phyloP scores from a whole-genome alignment of 371 early-diverging fungal species.

The Sporodiniella umbellata region DNA sequence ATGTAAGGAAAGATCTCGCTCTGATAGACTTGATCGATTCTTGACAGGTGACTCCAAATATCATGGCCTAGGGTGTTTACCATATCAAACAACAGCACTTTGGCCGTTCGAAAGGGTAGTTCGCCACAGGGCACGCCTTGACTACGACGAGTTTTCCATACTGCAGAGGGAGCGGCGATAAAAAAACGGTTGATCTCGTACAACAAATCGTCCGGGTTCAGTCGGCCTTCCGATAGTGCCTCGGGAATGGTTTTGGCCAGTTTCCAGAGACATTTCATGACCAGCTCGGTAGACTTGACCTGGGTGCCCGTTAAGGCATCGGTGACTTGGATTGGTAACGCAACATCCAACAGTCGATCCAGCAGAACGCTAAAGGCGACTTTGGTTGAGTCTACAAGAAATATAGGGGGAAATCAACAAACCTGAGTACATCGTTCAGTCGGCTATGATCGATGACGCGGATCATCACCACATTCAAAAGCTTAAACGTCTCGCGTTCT shows the following conservation, averaged over 20 bases:
- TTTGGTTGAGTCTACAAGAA: too few species aligned
- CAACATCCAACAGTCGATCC: slow-evolving; percentile 51
- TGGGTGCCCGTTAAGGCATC: slow-evolving; percentile 53
- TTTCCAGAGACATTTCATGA: slow-evolving; percentile 97
- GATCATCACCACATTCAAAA: slow-evolving; percentile 84
- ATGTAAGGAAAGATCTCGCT: slow-evolving; percentile 71
- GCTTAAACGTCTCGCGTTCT: slow-evolving; percentile 68
- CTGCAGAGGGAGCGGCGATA: slow-evolving; percentile 68
- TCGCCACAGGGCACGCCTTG: slow-evolving; percentile 79
- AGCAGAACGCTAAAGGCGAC: slow-evolving; percentile 50
- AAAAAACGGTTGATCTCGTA: slow-evolving; percentile 82
- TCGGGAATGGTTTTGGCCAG: slow-evolving; percentile 80
- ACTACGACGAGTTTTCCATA: slow-evolving; percentile 81
- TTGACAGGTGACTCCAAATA: slow-evolving; percentile 55
- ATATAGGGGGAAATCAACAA: too few species aligned
- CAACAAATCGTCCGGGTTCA: slow-evolving; percentile 62
- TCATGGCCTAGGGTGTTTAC: slow-evolving; percentile 63
- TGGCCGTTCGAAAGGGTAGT: slow-evolving; percentile 90
- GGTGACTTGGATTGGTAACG: slow-evolving; percentile 42
- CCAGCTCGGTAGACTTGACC: slow-evolving; percentile 80
- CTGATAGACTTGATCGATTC: slow-evolving; percentile 59
- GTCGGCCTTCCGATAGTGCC: slow-evolving; percentile 47
- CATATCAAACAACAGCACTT: slow-evolving; percentile 83
- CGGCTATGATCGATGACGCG: slow-evolving; percentile 64
- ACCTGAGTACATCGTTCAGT: too few species aligned